Base-by-base conservation (phyloP, 2,329 filamentous ascomycete species). In the Colletotrichum paranaense region DNA sequence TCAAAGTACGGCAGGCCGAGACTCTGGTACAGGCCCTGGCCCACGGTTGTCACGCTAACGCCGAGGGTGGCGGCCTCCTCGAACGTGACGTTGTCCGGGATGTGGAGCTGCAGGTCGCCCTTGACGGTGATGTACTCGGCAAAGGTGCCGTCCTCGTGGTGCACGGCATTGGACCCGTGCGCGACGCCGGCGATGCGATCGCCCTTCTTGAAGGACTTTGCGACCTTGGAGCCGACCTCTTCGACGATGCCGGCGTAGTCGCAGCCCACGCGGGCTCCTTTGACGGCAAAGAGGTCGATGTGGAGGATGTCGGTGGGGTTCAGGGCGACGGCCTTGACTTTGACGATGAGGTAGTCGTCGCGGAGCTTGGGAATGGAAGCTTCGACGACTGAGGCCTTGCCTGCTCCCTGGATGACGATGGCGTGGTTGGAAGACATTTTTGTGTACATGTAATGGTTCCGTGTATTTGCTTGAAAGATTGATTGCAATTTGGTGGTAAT, bases 151-250 rank as follows among this genome's bases (percentile, higher is more conserved):
- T 81, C 80, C 4, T 86, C 82, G 7, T 49, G 67, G n/a, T 74
- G 60, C 11, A 67, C 9, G 28, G 53, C 16, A 26, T 73, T 66
- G 49, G 28, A 32, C 32, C 30, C 19, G 58, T 60, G 14, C 1
- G 73, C 77, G 14, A 82, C 76, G 5, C 87, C 87, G 28, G 79
- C 78, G 38, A 88, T 80, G 53, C 87, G 83, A 72, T 90, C 87
- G 2, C 88, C 88, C 66, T 83, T 83, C 76, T 83, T 83, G 72
- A 87, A 84, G 6, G 77, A 68, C 74, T 84, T 84, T 19, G 79
- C 84, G 24, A 86, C 84, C 42, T 81, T 82, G 4, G 76, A 67
- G 9, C 87, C 87, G 28, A 88, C 80, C 65, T 85, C 82, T 49
- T 86, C 83, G 2, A 89, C 83, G 16, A 84, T 77, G 52, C 87